Percentiles rank a stretch among this genome's conserved stretches.
phyloP scores from a whole-genome alignment of 805 yeast species.

The Candida multigemmis region DNA sequence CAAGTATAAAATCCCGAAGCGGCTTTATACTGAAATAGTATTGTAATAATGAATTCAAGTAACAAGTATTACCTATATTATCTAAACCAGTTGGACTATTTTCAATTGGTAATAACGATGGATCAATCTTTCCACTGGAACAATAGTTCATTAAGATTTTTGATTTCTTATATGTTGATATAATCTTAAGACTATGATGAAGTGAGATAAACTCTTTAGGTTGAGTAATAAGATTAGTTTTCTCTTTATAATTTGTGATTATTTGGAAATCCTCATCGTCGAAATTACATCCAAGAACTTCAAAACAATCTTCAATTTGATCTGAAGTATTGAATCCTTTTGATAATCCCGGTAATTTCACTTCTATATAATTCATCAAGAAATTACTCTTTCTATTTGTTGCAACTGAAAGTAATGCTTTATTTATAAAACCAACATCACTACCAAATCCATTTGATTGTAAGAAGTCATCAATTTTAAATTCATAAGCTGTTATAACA shows the following conservation, averaged over 20 bases:
- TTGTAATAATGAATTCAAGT: slow-evolving; percentile 82
- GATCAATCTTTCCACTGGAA: slow-evolving; percentile 53
- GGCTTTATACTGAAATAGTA: slow-evolving; percentile 85
- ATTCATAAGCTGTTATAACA: slow-evolving; percentile 64
- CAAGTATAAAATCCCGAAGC: slow-evolving; percentile 54
- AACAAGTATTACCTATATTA: slow-evolving; percentile 95
- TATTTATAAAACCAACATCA: slow-evolving; percentile 30
- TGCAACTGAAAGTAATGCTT: slow-evolving; percentile 59
- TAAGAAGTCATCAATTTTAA: slow-evolving; percentile 44
- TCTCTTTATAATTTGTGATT: slow-evolving; percentile 42
- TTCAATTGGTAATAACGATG: slow-evolving; percentile 45
- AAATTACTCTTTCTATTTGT: slow-evolving; percentile 44
- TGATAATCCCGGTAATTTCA: slow-evolving; percentile 24
- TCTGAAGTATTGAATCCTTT: slow-evolving; percentile 3
- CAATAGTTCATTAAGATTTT: slow-evolving; percentile 48
- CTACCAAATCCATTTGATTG: slow-evolving; percentile 18
- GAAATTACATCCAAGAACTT: slow-evolving; percentile 38
- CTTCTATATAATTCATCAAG: slow-evolving; percentile 47
- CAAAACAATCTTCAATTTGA: slow-evolving; percentile 28
- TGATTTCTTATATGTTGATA: slow-evolving; percentile 49
- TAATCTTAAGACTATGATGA: slow-evolving; percentile 45
- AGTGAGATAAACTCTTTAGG: slow-evolving; percentile 23
- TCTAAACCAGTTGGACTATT: slow-evolving; percentile 87
- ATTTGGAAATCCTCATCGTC: slow-evolving; percentile 50
- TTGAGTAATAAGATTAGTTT: slow-evolving; percentile 9